Percentiles rank a stretch among this genome's conserved stretches.
Evolutionary conservation across 1,284 basidiomycete species (phyloP).

Genomic region (Ustilago curta): DNA sequence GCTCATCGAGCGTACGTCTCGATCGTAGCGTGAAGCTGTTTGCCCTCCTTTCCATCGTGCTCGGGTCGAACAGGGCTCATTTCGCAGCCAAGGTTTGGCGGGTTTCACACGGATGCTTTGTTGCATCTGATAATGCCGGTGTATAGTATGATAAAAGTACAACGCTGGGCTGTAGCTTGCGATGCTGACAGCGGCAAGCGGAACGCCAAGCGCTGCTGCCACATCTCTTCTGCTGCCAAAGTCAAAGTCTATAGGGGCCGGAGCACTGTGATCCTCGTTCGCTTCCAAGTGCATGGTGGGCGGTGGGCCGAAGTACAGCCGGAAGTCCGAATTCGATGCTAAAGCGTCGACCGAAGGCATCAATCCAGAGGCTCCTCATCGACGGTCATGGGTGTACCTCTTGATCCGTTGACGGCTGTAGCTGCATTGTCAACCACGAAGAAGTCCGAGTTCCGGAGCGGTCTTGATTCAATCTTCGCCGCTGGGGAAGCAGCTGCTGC

Average conservation of each 20-base stretch:
- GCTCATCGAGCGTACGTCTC: too few relatives aligned
- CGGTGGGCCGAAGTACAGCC: too few relatives aligned
- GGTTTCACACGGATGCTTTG: neutral
- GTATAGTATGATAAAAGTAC: constrained; percentile 5
- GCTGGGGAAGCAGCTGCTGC: constrained; percentile 26
- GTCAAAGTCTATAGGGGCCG: neutral
- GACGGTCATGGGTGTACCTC: constrained; percentile 40
- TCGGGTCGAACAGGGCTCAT: too few relatives aligned
- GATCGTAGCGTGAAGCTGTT: too few relatives aligned
- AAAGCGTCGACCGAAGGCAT: neutral
- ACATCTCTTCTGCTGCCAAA: constrained; percentile 1
- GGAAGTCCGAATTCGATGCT: neutral
- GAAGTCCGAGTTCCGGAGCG: constrained; percentile 64
- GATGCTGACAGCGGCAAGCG: neutral
- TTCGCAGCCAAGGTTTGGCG: too few relatives aligned
- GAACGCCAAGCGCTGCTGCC: neutral
- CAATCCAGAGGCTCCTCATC: constrained; percentile 59
- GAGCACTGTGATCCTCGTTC: too few relatives aligned
- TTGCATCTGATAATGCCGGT: neutral
- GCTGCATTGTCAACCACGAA: constrained; percentile 60
- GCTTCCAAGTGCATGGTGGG: too few relatives aligned
- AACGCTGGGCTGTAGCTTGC: neutral
- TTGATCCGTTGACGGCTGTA: constrained; percentile 44
- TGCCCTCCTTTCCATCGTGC: too few relatives aligned
- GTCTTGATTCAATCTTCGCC: constrained; percentile 53